phyloP scores from a whole-genome alignment of 106 monocot species.

The Xerophyta viscosa region DNA sequence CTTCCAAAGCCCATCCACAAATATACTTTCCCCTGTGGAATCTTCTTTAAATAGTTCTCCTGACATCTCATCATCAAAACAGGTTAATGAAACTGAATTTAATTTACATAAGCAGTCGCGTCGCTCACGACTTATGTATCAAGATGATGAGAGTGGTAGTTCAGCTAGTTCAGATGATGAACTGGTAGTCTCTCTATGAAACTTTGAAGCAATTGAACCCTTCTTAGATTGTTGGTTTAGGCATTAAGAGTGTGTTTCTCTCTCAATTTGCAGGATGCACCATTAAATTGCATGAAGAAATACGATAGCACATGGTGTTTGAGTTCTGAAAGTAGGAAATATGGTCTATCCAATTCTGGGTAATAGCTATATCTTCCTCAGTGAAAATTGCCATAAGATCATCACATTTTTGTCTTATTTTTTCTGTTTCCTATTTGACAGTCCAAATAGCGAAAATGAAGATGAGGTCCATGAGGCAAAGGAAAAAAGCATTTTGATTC shows the following conservation, averaged over 20 bases:
- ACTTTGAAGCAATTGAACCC: too few species aligned
- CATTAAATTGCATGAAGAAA: conserved; percentile 10
- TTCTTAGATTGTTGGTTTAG: too few species aligned
- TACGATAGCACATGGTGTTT: conserved; percentile 1
- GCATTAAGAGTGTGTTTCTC: too few species aligned
- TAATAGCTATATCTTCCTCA: conserved; percentile 4
- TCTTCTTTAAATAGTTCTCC: conserved; percentile 5
- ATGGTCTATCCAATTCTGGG: conserved; percentile 19
- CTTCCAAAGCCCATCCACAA: not conserved
- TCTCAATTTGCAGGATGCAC: too few species aligned
- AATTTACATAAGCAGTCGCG: conserved; percentile 4
- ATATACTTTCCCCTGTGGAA: conserved; percentile 4
- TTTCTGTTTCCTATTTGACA: conserved; percentile 6
- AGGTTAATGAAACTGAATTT: conserved; percentile 3
- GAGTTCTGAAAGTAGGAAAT: not conserved
- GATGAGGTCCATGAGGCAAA: conserved; percentile 14
- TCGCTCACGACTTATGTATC: conserved; percentile 5
- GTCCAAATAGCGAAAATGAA: conserved; percentile 28
- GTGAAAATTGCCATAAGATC: too few species aligned
- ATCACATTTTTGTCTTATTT: too few species aligned
- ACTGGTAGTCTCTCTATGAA: conserved; percentile 12
- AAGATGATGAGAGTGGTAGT: not conserved
- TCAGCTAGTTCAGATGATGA: conserved; percentile 14
- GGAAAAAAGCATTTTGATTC: conserved; percentile 7
- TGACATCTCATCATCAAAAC: conserved; percentile 9